Evolutionary conservation across 148 eudicot species (phyloP), one percentile per base, ranked within the genome.

Genomic region (Camellia lanceoleosa): DNA sequence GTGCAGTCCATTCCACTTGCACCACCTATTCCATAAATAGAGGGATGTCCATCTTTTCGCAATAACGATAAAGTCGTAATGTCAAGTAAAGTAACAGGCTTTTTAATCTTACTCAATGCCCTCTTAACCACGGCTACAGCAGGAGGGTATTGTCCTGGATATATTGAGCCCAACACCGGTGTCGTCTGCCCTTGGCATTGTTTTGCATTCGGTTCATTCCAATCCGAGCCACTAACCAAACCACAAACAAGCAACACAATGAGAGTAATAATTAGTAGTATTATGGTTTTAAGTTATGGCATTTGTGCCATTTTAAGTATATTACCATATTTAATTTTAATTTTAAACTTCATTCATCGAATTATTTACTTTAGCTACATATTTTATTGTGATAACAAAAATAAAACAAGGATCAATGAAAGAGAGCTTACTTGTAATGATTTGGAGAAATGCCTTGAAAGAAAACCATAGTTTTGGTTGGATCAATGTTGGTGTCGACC

Each of bases 391-490:
- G 38, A 30, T 30, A 30, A 30, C 38, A 30, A 30, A 30, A 30
- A 30, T 30, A 30, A 30, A 30, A 30, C 38, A 30, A 30, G 38
- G 38, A 30, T 30, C 1, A 30, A 30, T 30, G 38, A 30, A 30
- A 30, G 11, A 23, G 0, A 47, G 18, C 94, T 85, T 88, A 96
- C 99, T 93, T 91, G 94, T 96, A 93, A 79, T 96, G 99, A 66
- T 94, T 88, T 6, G 99, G 99, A 1, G 98, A 92, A 76, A 93
- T 90, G 20, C 99, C 99, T 89, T 96, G 99, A 76, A 89, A 96
- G 84, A 96, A 93, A 11, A 92, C 91, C 85, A 73, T 81, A 12
- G 95, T 90, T 83, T 81, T 88, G 18, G 80, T 46, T 38, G 98
- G 92, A 80, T 89, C 87, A 76, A 90, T 54, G 63, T 87, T 87